phyloP scores from a whole-genome alignment of 306 rosid species.

The Prunus dulcis region DNA sequence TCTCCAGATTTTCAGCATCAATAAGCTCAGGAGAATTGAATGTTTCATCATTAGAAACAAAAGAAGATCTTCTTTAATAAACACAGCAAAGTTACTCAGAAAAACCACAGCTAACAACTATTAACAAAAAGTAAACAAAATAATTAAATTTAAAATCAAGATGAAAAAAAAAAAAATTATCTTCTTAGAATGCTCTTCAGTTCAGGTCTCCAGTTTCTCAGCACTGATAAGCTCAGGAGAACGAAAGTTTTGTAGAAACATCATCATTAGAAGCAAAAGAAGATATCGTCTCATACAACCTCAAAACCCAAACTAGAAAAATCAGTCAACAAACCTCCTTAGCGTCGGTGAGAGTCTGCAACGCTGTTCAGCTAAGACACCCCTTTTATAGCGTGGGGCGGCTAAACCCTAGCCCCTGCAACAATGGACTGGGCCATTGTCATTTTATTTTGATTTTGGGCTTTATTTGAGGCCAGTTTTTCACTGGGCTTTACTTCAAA shows the following conservation, averaged over 20 bases:
- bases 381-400: neutral
- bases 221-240: neutral
- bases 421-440: neutral
- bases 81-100: too few relatives aligned
- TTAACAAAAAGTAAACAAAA: neutral
- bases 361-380: neutral
- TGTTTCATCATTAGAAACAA: neutral
- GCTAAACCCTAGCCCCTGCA: neutral
- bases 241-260: neutral
- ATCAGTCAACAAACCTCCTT: too few relatives aligned
- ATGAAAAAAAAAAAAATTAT: neutral
- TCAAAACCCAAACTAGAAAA: too few relatives aligned
- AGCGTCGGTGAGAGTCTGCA: too few relatives aligned
- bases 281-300: neutral
- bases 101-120: too few relatives aligned
- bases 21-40: neutral
- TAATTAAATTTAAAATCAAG: neutral
- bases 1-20: slow-evolving; percentile 1
- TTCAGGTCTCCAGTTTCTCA: slow-evolving; percentile 7
- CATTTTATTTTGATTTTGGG: neutral
- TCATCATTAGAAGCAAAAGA: neutral
- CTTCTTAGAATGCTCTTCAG: neutral
- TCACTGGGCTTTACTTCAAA: neutral
- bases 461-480: neutral
- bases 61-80: neutral